Conservation (phyloP, 1,139 yeast species). For the Sugiyamaella grinbergsii region DNA sequence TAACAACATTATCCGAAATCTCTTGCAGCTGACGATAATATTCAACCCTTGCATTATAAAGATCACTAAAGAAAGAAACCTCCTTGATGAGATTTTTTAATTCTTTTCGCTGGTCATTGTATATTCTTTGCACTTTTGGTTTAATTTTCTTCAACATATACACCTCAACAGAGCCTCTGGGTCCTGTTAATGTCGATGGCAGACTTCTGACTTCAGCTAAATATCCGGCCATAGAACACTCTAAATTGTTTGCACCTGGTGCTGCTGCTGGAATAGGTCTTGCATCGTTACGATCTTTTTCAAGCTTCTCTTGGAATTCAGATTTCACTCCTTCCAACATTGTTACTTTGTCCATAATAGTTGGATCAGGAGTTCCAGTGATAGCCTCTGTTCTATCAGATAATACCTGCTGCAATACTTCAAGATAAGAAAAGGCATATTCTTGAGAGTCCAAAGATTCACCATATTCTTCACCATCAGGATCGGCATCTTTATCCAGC, state of each 20-base stretch:
- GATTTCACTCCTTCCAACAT: constrained; percentile 15
- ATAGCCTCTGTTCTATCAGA: constrained; percentile 58
- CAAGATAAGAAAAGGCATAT: constrained; percentile 62
- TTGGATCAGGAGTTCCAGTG: constrained; percentile 40
- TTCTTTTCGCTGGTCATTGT: constrained; percentile 50
- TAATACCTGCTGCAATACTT: constrained; percentile 57
- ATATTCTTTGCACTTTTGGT: constrained; percentile 31
- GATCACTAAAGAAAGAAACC: constrained; percentile 57
- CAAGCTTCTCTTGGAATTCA: constrained; percentile 27
- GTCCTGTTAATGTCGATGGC: constrained; percentile 7
- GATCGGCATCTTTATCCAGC: constrained; percentile 48
- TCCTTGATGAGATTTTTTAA: constrained; percentile 51
- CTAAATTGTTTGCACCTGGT: constrained; percentile 18
- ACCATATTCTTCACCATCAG: constrained; percentile 79
- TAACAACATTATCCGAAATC: constrained; percentile 73
- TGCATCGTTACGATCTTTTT: constrained; percentile 20
- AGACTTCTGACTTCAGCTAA: constrained; percentile 7
- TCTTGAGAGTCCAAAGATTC: constrained; percentile 75
- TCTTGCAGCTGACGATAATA: constrained; percentile 84
- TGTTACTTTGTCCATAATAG: constrained; percentile 22
- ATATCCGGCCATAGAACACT: constrained; percentile 22
- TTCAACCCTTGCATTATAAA: constrained; percentile 75
- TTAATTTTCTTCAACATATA: constrained; percentile 14
- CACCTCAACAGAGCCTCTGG: constrained; percentile 18
- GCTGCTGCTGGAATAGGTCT: constrained; percentile 24